Conservation (phyloP, 23 red algal species). For the Pyropia yezoensis region DNA sequence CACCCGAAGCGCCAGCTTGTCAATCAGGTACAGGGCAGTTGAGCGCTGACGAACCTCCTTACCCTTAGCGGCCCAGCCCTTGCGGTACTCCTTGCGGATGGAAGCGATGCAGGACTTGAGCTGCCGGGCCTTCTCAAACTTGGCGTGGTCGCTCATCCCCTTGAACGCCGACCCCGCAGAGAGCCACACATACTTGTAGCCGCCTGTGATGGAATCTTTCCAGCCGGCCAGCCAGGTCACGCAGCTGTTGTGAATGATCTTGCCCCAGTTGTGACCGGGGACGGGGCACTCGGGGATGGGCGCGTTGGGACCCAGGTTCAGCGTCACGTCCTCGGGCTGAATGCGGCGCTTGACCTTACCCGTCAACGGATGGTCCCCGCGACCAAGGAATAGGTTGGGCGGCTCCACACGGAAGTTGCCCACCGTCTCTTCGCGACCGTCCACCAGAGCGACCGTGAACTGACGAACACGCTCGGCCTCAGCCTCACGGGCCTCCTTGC, state of each 20-base stretch:
- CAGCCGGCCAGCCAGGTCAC: conserved; percentile 96
- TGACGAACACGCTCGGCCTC: conserved; percentile 43
- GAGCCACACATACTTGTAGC: conserved; percentile 89
- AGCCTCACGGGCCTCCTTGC: conserved; percentile 57
- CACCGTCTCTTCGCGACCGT: conserved; percentile 94
- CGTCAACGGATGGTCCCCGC: conserved; percentile 93
- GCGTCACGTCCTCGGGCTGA: conserved; percentile 91
- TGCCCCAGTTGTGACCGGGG: conserved; percentile 83
- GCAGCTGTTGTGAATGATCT: conserved; percentile 77
- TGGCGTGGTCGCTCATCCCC: conserved; percentile 80
- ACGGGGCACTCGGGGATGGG: conserved; percentile 83
- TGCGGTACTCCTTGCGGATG: conserved; percentile 73
- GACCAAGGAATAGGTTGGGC: conserved; percentile 90
- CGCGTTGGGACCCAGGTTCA: conserved; percentile 79
- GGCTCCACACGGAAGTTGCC: conserved; percentile 94
- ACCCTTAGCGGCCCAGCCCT: conserved; percentile 39
- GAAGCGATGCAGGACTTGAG: conserved; percentile 55
- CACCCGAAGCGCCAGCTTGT: conserved; percentile 92
- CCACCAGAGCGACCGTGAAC: conserved; percentile 84
- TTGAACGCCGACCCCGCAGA: conserved; percentile 82
- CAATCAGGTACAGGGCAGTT: conserved; percentile 92
- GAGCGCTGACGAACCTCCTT: conserved; percentile 70
- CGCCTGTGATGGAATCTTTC: conserved; percentile 81
- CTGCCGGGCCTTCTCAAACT: conserved; percentile 92
- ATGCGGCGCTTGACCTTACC: conserved; percentile 95